Base-by-base conservation (phyloP, 768 basidiomycete species). In the Auriscalpium orientale region DNA sequence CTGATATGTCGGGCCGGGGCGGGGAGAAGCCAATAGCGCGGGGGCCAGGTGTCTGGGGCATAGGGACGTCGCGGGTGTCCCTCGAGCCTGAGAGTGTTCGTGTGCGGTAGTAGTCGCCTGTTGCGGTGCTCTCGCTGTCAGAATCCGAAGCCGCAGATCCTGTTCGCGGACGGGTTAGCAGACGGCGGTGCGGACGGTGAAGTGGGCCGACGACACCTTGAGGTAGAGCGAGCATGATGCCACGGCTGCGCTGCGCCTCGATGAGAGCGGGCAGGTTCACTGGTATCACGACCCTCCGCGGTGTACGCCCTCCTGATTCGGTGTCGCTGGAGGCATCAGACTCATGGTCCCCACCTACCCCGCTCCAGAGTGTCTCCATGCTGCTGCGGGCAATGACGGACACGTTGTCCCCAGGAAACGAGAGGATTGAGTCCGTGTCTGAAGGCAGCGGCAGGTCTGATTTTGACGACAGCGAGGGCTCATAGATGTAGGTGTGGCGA, bases 41-140 rank as follows among this genome's bases (percentile, higher is more conserved):
- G 40, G 40, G 40, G 40, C 18, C 40, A 43, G 13, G 40, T 8
- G 18, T 43, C 18, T 28, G 28, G 28, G 28, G 28, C 28, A 28
- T 28, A 28, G 28, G 28, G 28, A 28, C 28, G 4, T 28, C 28
- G 28, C 28, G 28, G 28, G 28, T 28, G 28, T 28, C 28, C 28
- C 28, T 28, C 28, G 28, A 28, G 28, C 28, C 28, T 2, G 28
- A 28, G 7, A 28, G 37, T 34, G 18, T 43, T 59, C 56, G 16
- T 60, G 51, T 2, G 53, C n/a, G n/a, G 16, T 60, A 62, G 4
- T 58, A 53, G 36, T 59, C 61, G 18, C 61, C 59, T 2, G 61
- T 61, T 50, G 56, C 48, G 21, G 61, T 61, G 36, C 59, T 61
- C 16, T 62, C 61, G 21, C 56, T 60, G 40, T 62, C 61, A n/a